These are phyloP conservation scores for Amoeboaphelidium protococcarum DNA, from an alignment of 371 early-diverging fungal species.

Conservation along the genomic window DNA sequence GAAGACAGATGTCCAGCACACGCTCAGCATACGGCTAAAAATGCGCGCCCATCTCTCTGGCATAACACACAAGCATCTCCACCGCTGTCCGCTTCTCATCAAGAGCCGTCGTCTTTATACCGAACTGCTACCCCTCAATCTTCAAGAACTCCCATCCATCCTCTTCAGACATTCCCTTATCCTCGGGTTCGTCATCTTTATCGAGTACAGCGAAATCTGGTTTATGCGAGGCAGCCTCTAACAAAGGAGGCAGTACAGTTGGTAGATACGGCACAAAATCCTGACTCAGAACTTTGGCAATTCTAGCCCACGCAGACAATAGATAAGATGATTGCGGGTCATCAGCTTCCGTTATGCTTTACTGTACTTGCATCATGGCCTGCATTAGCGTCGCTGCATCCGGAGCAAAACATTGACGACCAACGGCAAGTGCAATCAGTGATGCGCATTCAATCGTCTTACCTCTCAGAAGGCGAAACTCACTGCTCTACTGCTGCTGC, in stretches of 20 bases:
- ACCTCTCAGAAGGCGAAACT: slow-evolving; percentile 66
- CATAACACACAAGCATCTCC: slow-evolving; percentile 86
- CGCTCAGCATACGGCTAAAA: slow-evolving; percentile 57
- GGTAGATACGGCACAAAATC: slow-evolving; percentile 79
- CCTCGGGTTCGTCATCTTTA: slow-evolving; percentile 45
- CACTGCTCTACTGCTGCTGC: slow-evolving; percentile 42
- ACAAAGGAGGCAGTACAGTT: slow-evolving; percentile 75
- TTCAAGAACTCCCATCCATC: slow-evolving; percentile 87
- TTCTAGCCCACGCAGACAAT: slow-evolving; percentile 78
- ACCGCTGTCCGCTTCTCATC: slow-evolving; percentile 92
- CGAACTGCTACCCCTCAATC: slow-evolving; percentile 60
- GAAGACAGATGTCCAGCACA: slow-evolving; percentile 53
- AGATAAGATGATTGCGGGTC: slow-evolving; percentile 76
- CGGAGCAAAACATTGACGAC: slow-evolving; percentile 50
- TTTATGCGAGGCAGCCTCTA: slow-evolving; percentile 50
- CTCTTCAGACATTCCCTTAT: slow-evolving; percentile 53
- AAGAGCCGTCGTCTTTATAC: slow-evolving; percentile 71
- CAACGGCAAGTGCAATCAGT: slow-evolving; percentile 69
- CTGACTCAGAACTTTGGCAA: slow-evolving; percentile 72
- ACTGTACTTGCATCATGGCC: slow-evolving; percentile 50
- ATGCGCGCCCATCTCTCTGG: slow-evolving; percentile 57
- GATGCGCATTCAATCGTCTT: slow-evolving; percentile 83
- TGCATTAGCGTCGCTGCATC: slow-evolving; percentile 46
- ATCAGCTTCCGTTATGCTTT: slow-evolving; percentile 44
- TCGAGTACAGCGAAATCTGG: slow-evolving; percentile 79